Conservation (phyloP, 768 basidiomycete genomes). For the Porphyrellus cyaneotinctus region DNA sequence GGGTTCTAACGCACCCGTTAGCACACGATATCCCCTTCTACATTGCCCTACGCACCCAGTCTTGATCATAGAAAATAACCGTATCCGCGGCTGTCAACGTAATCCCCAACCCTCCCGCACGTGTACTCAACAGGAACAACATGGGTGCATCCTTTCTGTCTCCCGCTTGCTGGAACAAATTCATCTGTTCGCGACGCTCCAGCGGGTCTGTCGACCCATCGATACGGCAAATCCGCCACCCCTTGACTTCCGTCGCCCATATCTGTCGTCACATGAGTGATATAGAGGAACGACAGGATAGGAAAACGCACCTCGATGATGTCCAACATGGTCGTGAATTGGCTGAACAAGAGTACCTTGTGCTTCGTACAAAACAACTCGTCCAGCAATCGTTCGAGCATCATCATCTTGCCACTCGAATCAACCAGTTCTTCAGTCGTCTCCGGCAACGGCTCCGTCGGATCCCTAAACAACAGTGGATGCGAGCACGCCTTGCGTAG, state of each 20-base stretch:
- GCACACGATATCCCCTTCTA: neutral
- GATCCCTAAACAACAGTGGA: slow-evolving; percentile 75
- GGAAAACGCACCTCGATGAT: slow-evolving; percentile 73
- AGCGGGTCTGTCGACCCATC: slow-evolving; percentile 83
- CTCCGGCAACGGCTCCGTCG: slow-evolving; percentile 34
- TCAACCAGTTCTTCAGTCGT: slow-evolving; percentile 79
- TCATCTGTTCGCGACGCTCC: slow-evolving; percentile 82
- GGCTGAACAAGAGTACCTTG: slow-evolving; percentile 85
- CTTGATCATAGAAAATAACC: slow-evolving; percentile 24
- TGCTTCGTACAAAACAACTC: slow-evolving; percentile 77
- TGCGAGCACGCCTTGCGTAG: slow-evolving; percentile 94
- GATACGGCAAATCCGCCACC: slow-evolving; percentile 83
- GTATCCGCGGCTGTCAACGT: slow-evolving; percentile 74
- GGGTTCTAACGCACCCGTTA: slow-evolving; percentile 59
- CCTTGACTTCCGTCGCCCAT: slow-evolving; percentile 87
- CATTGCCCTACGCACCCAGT: slow-evolving; percentile 17
- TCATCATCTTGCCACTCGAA: slow-evolving; percentile 95
- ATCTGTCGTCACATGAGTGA: slow-evolving; percentile 5
- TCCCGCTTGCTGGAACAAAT: slow-evolving; percentile 72
- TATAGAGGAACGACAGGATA: neutral
- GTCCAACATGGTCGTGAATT: slow-evolving; percentile 96
- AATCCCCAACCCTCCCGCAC: slow-evolving; percentile 95
- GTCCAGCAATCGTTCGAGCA: slow-evolving; percentile 82
- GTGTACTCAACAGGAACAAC: slow-evolving; percentile 86
- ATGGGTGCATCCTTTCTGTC: slow-evolving; percentile 58